Conservation (phyloP, 495 filamentous ascomycete species). For the Pseudomonodictys pantanalensis region DNA sequence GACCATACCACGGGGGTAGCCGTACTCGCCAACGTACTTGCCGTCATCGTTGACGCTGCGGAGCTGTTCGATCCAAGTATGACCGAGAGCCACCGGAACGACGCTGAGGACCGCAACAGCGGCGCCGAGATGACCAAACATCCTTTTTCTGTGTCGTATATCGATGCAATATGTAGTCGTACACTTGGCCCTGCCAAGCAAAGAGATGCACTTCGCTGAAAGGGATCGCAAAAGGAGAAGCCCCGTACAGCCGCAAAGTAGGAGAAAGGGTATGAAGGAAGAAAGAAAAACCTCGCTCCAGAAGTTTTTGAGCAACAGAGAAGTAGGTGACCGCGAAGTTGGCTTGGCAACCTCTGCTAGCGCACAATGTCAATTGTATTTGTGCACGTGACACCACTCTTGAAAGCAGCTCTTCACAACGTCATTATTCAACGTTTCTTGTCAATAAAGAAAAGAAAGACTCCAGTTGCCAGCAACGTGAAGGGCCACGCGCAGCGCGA, state of each 20-base stretch:
- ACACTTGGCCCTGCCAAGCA: constrained; percentile 3
- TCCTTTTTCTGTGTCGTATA: neutral
- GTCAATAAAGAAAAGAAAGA: neutral
- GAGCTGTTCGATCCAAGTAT: constrained; percentile 78
- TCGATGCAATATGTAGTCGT: neutral
- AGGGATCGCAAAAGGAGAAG: no score
- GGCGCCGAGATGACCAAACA: constrained; percentile 31
- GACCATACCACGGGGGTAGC: constrained; percentile 64
- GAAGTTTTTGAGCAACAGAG: neutral
- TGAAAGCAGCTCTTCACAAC: constrained; percentile 7
- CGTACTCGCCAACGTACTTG: constrained; percentile 64
- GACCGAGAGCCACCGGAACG: constrained; percentile 44
- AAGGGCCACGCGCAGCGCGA: constrained; percentile 2
- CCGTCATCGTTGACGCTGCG: constrained; percentile 69
- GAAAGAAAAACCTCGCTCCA: neutral
- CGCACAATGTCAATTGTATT: constrained; percentile 7
- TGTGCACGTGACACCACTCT: constrained; percentile 1
- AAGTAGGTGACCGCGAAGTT: constrained; percentile 8
- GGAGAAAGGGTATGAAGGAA: neutral
- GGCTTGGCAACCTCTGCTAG: constrained; percentile 1
- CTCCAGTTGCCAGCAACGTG: constrained; percentile 16
- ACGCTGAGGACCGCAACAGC: constrained; percentile 31
- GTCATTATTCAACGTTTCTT: constrained; percentile 10
- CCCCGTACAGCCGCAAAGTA: neutral
- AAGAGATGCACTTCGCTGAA: no score